Percentiles rank a stretch among this genome's conserved stretches.
Conservation (phyloP, 1,139 yeast species). For the Scheffersomyces cryptocercus region DNA sequence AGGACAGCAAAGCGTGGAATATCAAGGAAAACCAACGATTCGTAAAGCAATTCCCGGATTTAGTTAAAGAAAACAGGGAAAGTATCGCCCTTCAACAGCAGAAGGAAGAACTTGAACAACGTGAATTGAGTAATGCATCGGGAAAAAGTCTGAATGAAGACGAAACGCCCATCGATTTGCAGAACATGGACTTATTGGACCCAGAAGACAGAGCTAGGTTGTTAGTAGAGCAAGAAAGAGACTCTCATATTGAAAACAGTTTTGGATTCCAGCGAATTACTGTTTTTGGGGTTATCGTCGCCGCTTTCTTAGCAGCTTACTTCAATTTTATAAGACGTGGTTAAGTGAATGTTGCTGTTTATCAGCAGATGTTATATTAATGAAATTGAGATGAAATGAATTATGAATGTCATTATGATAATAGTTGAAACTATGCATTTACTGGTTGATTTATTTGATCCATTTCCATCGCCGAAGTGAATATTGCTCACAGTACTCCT, state of each 20-base stretch:
- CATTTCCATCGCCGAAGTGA: too few relatives aligned
- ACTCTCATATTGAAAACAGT: conserved; percentile 2
- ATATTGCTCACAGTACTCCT: too few relatives aligned
- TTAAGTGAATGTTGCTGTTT: conserved; percentile 1
- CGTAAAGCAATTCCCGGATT: conserved; percentile 65
- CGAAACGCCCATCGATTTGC: conserved; percentile 19
- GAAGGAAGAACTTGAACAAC: conserved; percentile 8
- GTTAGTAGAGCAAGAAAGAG: conserved; percentile 26
- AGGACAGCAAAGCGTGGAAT: conserved; percentile 70
- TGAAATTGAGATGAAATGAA: too few relatives aligned
- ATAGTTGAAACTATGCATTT: too few relatives aligned
- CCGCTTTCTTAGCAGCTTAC: conserved; percentile 27
- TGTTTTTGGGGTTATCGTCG: conserved; percentile 34
- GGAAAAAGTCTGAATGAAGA: conserved; percentile 9
- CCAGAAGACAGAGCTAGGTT: conserved; percentile 49
- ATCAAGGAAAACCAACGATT: conserved; percentile 55
- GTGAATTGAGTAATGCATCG: conserved; percentile 5
- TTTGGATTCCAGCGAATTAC: conserved; percentile 15
- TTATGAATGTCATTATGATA: too few relatives aligned
- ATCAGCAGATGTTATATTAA: too few relatives aligned
- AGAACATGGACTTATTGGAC: conserved; percentile 32
- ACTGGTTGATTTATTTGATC: too few relatives aligned
- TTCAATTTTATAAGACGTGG: conserved; percentile 19
- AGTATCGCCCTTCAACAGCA: conserved; percentile 21
- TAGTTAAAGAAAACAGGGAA: conserved; percentile 47